Percentiles rank a stretch among this genome's conserved stretches.
Evolutionary conservation across 1,284 basidiomycete genomes (phyloP).

Genomic region (Agaricales sp.): DNA sequence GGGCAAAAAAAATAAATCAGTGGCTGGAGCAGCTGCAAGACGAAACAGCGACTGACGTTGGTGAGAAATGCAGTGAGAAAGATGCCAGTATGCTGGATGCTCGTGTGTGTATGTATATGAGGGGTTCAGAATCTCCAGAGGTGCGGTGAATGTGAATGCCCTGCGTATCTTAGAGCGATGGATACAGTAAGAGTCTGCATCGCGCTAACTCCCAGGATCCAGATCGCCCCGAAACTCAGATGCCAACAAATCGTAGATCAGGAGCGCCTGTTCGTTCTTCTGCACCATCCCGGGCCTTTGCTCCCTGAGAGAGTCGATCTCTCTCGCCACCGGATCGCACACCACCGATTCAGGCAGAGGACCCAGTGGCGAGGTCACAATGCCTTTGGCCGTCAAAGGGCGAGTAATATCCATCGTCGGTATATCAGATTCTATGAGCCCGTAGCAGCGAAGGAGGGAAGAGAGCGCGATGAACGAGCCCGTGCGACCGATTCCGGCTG

Average conservation of each 20-base stretch:
- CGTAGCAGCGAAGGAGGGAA: constrained; percentile 55
- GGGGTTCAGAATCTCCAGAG: no score
- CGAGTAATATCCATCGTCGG: constrained; percentile 14
- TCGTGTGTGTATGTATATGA: no score
- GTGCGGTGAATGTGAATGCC: no score
- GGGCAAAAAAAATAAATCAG: no score
- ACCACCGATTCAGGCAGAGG: constrained; percentile 34
- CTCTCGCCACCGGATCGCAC: constrained; percentile 59
- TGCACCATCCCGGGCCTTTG: constrained; percentile 79
- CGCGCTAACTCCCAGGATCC: constrained; percentile 5
- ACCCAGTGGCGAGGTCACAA: constrained; percentile 40
- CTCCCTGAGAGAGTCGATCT: constrained; percentile 70
- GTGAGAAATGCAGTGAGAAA: no score
- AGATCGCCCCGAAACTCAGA: constrained; percentile 21
- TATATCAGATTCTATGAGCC: constrained; percentile 31
- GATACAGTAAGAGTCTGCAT: constrained; percentile 7
- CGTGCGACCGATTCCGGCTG: constrained; percentile 85
- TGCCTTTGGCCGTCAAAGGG: constrained; percentile 22
- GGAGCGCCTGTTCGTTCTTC: constrained; percentile 49
- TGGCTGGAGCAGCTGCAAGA: no score
- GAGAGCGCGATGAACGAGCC: constrained; percentile 79
- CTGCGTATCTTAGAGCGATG: no score
- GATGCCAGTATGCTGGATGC: no score
- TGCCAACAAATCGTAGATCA: constrained; percentile 57
- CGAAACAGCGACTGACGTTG: no score